phyloP scores from a whole-genome alignment of 78 protist species.

The Anaeramoeba ignava region DNA sequence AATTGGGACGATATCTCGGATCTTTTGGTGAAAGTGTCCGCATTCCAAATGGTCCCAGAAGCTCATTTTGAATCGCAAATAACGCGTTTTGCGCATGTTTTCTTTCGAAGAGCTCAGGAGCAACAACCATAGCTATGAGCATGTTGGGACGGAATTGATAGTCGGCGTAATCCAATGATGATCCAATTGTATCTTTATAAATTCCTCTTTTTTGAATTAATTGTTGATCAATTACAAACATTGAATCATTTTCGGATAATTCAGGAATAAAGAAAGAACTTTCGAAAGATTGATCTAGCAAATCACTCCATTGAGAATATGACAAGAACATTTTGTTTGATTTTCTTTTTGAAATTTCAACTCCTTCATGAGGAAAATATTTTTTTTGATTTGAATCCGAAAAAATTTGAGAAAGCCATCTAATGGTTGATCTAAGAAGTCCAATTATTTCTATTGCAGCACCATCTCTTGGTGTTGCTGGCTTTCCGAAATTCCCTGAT shows the following conservation, averaged over 20 bases:
- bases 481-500: constrained; percentile 51
- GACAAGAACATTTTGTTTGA: too few species aligned
- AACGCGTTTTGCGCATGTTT: constrained; percentile 27
- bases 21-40: constrained; percentile 54
- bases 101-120: constrained; percentile 46
- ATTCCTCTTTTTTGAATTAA: constrained; percentile 53
- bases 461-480: constrained; percentile 87
- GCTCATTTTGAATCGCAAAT: constrained; percentile 12
- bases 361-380: too few species aligned
- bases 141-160: constrained; percentile 77
- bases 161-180: constrained; percentile 33
- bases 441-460: constrained; percentile 72
- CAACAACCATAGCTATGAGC: constrained; percentile 71
- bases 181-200: constrained; percentile 63
- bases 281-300: too few species aligned
- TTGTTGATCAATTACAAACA: too few species aligned
- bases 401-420: too few species aligned
- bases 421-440: background rate
- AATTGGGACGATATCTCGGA: constrained; percentile 52
- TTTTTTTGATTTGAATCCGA: too few species aligned
- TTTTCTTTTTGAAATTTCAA: too few species aligned
- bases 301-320: too few species aligned
- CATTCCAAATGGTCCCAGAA: constrained; percentile 59
- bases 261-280: too few species aligned
- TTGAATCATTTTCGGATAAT: too few species aligned